Evolutionary conservation across 2,329 filamentous ascomycete species (phyloP).

Genomic region (Aspergillus quadricinctus): DNA sequence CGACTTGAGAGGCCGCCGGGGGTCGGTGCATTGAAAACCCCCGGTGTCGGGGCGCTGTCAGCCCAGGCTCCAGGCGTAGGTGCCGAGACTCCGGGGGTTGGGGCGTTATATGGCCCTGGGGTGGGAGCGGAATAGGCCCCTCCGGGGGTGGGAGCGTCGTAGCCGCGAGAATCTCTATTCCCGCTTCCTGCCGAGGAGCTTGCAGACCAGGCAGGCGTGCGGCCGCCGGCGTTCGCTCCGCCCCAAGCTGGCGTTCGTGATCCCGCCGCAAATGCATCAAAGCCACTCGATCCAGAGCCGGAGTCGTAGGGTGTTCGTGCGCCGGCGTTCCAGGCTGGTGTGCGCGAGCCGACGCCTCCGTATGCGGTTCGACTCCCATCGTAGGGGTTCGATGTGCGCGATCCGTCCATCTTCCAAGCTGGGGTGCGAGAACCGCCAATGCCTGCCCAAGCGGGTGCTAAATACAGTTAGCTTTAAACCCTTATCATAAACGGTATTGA

Average conservation of each 20-base stretch:
- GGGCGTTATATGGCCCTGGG: conserved; percentile 56
- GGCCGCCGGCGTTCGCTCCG: conserved; percentile 46
- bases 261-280: conserved; percentile 63
- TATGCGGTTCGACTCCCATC: conserved; percentile 72
- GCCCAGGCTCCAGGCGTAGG: conserved; percentile 47
- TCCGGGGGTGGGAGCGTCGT: conserved; percentile 72
- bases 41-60: conserved; percentile 44
- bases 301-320: conserved; percentile 67
- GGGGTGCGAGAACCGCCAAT: conserved; percentile 47
- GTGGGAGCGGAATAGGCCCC: conserved; percentile 63
- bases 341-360: conserved; percentile 55
- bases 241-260: conserved; percentile 74
- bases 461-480: conserved; percentile 16
- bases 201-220: conserved; percentile 44
- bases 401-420: conserved; percentile 55
- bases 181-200: conserved; percentile 26
- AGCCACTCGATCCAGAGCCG: conserved; percentile 61
- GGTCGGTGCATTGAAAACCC: conserved; percentile 43
- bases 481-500: conserved; percentile 1
- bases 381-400: conserved; percentile 55
- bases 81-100: conserved; percentile 66
- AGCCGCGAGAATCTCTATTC: conserved; percentile 41
- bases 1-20: conserved; percentile 35
- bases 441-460: conserved; percentile 41
- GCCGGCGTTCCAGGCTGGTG: conserved; percentile 74